Conservation (phyloP, 345 rosid species). For the Lepidium africanum region DNA sequence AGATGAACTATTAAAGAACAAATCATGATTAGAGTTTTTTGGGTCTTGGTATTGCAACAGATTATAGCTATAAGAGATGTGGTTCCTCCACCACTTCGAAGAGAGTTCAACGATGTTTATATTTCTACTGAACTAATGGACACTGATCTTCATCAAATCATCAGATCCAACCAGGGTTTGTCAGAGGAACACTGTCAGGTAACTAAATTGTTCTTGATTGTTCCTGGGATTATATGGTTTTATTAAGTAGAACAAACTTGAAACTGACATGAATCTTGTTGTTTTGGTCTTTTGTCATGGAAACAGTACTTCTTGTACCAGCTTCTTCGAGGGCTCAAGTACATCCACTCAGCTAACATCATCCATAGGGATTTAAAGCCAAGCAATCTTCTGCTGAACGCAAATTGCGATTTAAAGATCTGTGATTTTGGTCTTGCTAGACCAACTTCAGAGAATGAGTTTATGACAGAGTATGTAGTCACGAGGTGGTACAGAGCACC, state of each 20-base stretch:
- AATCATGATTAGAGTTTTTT: neutral
- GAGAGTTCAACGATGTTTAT: constrained; percentile 85
- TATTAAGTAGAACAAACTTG: neutral
- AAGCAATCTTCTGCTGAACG: constrained; percentile 78
- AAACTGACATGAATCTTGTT: neutral
- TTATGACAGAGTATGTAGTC: constrained; percentile 98
- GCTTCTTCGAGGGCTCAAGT: constrained; percentile 87
- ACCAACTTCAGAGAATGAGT: constrained; percentile 79
- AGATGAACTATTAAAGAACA: neutral
- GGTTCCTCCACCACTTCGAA: constrained; percentile 79
- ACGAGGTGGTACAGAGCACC: constrained; percentile 99
- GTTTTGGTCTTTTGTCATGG: neutral
- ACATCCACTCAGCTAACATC: constrained; percentile 89
- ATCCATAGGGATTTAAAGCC: constrained; percentile 96
- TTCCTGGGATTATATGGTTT: neutral
- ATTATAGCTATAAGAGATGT: constrained; percentile 76
- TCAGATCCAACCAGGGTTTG: constrained; percentile 73
- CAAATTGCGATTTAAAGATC: constrained; percentile 90
- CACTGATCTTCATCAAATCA: constrained; percentile 93
- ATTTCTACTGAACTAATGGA: constrained; percentile 86
- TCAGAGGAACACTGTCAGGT: constrained; percentile 99
- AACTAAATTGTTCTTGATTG: neutral
- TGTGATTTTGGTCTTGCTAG: constrained; percentile 96
- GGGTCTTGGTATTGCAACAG: constrained; percentile 31
- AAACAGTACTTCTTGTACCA: constrained; percentile 94